Conservation (phyloP, 208 protist genomes). For the Acanthamoeba sp. region DNA sequence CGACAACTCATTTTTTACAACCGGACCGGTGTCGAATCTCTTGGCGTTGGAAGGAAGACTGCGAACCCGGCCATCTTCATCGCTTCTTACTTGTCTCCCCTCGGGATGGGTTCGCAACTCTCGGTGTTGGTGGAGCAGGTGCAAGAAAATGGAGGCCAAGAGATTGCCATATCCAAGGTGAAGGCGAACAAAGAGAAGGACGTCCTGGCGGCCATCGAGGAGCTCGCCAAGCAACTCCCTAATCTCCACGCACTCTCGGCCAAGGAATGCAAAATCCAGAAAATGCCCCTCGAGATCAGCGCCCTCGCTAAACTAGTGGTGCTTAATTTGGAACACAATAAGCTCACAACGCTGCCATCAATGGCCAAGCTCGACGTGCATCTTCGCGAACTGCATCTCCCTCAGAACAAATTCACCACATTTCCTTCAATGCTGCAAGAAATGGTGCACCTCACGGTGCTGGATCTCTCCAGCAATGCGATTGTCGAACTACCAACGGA, state of each 20-base stretch:
- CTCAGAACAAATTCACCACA: slow-evolving; percentile 41
- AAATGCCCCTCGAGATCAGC: neutral
- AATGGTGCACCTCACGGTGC: neutral
- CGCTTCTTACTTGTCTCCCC: neutral
- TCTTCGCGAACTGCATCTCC: slow-evolving; percentile 52
- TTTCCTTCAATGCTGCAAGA: slow-evolving; percentile 12
- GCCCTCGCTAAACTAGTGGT: neutral
- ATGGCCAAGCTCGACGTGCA: slow-evolving; percentile 1
- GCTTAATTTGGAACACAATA: slow-evolving; percentile 63
- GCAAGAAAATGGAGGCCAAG: neutral
- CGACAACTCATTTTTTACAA: neutral
- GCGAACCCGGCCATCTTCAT: neutral
- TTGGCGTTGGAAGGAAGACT: too few relatives aligned
- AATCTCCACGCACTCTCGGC: neutral
- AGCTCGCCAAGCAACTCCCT: slow-evolving; percentile 23
- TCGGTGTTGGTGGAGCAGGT: slow-evolving; percentile 46
- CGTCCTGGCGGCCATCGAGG: slow-evolving; percentile 4
- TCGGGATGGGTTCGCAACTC: slow-evolving; percentile 69
- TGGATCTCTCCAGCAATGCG: slow-evolving; percentile 57
- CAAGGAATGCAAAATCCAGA: slow-evolving; percentile 62
- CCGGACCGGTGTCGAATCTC: too few relatives aligned
- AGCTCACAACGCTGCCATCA: slow-evolving; percentile 47
- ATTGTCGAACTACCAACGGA: slow-evolving; percentile 53
- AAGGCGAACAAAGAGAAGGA: slow-evolving; percentile 70
- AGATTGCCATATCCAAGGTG: slow-evolving; percentile 15